Conservation (phyloP, 768 basidiomycete species). For the Trametes cubensis region DNA sequence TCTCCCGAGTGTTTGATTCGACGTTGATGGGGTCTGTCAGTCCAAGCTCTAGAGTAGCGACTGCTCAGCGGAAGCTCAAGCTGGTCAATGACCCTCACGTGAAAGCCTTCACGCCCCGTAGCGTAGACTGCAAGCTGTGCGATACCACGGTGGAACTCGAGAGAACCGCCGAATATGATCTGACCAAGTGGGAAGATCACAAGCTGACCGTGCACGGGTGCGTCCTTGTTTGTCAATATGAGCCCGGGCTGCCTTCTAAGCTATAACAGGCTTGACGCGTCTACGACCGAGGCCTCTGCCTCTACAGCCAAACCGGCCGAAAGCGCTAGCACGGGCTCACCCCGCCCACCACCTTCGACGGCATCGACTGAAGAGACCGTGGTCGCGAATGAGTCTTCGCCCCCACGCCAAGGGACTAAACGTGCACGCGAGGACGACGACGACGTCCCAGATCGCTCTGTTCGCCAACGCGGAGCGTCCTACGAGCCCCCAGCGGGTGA, state of each 20-base stretch:
- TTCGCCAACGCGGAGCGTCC: constrained; percentile 54
- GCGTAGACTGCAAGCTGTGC: constrained; percentile 58
- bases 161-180: constrained; percentile 58
- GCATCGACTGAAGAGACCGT: constrained; percentile 44
- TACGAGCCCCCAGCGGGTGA: constrained; percentile 50
- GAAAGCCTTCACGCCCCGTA: constrained; percentile 46
- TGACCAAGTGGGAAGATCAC: constrained; percentile 65
- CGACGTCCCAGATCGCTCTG: constrained; percentile 42
- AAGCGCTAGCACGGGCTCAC: neutral
- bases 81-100: constrained; percentile 69
- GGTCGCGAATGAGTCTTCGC: constrained; percentile 34
- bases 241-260: neutral
- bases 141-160: constrained; percentile 46
- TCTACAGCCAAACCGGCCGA: constrained; percentile 17
- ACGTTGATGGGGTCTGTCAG: constrained; percentile 31
- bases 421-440: constrained; percentile 52
- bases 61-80: constrained; percentile 61
- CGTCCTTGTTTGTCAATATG: constrained; percentile 21
- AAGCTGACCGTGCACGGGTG: constrained; percentile 51
- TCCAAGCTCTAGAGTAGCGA: constrained; percentile 61
- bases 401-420: constrained; percentile 44
- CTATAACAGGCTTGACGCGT: neutral
- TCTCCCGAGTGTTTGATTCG: neutral
- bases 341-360: constrained; percentile 28
- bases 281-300: constrained; percentile 3